Evolutionary conservation across 805 yeast genomes (phyloP).

Genomic region (Suhomyces sp.): DNA sequence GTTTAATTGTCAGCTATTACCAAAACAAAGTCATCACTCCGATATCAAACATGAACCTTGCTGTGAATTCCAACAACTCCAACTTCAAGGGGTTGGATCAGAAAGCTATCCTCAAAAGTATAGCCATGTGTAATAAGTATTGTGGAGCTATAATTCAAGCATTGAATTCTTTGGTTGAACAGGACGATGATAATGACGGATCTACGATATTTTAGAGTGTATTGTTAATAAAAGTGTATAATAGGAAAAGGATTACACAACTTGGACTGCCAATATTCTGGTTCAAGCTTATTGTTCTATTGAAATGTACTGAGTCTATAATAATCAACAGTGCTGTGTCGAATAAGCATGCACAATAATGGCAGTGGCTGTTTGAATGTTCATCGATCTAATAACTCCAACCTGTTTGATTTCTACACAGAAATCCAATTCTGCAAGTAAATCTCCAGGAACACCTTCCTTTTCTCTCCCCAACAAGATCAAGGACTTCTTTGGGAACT

Average conservation of each 20-base stretch:
- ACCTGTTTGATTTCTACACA: slow-evolving; percentile 90
- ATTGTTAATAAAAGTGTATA: slow-evolving; percentile 10
- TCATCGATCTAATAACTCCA: slow-evolving; percentile 93
- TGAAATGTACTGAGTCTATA: too few species aligned
- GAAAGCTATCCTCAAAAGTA: slow-evolving; percentile 48
- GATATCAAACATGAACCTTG: slow-evolving; percentile 63
- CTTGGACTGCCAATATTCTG: too few species aligned
- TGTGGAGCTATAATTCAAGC: slow-evolving; percentile 66
- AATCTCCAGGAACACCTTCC: slow-evolving; percentile 87
- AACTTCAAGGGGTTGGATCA: slow-evolving; percentile 58
- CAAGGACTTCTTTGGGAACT: slow-evolving; percentile 78
- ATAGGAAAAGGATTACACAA: not conserved
- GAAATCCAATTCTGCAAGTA: slow-evolving; percentile 76
- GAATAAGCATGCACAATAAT: slow-evolving; percentile 91
- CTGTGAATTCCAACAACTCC: slow-evolving; percentile 44
- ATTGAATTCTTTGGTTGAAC: slow-evolving; percentile 47
- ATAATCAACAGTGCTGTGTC: slow-evolving; percentile 52
- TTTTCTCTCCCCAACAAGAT: slow-evolving; percentile 82
- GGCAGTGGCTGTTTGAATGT: slow-evolving; percentile 95
- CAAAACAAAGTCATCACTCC: slow-evolving; percentile 72
- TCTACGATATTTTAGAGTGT: too few species aligned
- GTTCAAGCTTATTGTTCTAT: too few species aligned
- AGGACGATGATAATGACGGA: slow-evolving; percentile 35
- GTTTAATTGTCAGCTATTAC: slow-evolving; percentile 71
- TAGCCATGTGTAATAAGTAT: slow-evolving; percentile 55